Evolutionary conservation across 2,329 filamentous ascomycete genomes (phyloP).

Genomic region (Botrytis fabae): DNA sequence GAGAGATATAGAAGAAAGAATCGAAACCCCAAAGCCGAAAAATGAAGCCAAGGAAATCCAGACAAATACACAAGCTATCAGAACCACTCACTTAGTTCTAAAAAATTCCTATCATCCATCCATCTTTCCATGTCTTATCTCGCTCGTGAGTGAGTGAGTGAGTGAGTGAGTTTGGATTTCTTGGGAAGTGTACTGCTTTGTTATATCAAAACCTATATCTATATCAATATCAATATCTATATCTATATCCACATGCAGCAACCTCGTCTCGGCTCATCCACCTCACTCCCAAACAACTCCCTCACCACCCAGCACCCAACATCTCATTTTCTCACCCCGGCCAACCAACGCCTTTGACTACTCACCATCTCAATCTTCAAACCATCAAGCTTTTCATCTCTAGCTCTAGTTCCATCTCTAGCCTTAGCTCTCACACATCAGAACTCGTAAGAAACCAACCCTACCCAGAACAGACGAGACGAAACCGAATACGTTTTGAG

Average conservation of each 20-base stretch:
- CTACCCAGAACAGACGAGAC: not conserved
- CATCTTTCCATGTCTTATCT: not conserved
- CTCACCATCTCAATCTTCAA: not conserved
- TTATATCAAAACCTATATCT: too few relatives aligned
- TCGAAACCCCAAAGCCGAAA: too few relatives aligned
- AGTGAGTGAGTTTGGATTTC: too few relatives aligned
- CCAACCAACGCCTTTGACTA: not conserved
- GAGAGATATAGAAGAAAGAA: too few relatives aligned
- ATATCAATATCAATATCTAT: too few relatives aligned
- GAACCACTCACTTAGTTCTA: not conserved
- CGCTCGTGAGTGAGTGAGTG: too few relatives aligned
- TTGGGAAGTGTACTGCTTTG: too few relatives aligned
- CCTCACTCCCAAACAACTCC: not conserved
- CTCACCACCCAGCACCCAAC: not conserved
- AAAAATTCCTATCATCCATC: not conserved
- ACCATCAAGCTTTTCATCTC: not conserved
- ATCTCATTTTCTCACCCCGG: rapidly evolving
- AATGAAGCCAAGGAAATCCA: too few relatives aligned
- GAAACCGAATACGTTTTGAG: not conserved
- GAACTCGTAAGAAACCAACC: not conserved
- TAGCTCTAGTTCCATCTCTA: too few relatives aligned
- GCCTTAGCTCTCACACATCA: not conserved
- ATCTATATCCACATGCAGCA: too few relatives aligned
- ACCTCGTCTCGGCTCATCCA: too few relatives aligned
- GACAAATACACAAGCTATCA: too few relatives aligned